Evolutionary conservation across 2,329 filamentous ascomycete genomes (phyloP).

Genomic region (Pyricularia pennisetigena): DNA sequence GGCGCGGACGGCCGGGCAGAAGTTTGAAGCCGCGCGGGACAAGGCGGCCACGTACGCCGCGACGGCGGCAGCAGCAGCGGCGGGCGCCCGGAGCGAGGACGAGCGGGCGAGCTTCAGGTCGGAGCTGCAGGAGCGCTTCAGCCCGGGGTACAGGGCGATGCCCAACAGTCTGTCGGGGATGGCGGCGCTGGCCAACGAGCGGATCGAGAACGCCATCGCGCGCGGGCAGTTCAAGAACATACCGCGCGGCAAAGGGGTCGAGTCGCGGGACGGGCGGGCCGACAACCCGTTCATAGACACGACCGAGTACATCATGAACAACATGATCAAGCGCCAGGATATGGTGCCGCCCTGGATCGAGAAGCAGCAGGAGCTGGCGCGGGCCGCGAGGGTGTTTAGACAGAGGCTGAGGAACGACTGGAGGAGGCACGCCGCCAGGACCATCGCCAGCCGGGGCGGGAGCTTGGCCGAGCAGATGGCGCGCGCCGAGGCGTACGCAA

Average conservation of each 20-base stretch:
- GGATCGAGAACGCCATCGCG: conserved; percentile 87
- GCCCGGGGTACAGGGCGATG: conserved; percentile 59
- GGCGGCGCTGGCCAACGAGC: conserved; percentile 74
- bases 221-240: conserved; percentile 83
- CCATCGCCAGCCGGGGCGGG: conserved; percentile 71
- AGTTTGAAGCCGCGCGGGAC: conserved; percentile 45
- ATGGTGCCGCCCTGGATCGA: conserved; percentile 98
- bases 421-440: conserved; percentile 70
- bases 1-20: conserved; percentile 31
- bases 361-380: conserved; percentile 84
- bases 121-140: conserved; percentile 74
- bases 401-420: conserved; percentile 69
- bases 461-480: conserved; percentile 62
- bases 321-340: conserved; percentile 93
- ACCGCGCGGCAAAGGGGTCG: conserved; percentile 66
- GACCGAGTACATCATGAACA: conserved; percentile 97
- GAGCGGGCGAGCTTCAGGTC: conserved; percentile 63
- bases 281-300: conserved; percentile 89
- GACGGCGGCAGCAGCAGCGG: conserved; percentile 35
- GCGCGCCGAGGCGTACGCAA: conserved; percentile 63
- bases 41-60: conserved; percentile 41
- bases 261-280: conserved; percentile 66
- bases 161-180: conserved; percentile 72
- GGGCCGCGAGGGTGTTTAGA: conserved; percentile 61
- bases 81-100: conserved; percentile 49